Evolutionary conservation across 2,329 filamentous ascomycete species (phyloP).

Genomic region (Diaporthe sp.): DNA sequence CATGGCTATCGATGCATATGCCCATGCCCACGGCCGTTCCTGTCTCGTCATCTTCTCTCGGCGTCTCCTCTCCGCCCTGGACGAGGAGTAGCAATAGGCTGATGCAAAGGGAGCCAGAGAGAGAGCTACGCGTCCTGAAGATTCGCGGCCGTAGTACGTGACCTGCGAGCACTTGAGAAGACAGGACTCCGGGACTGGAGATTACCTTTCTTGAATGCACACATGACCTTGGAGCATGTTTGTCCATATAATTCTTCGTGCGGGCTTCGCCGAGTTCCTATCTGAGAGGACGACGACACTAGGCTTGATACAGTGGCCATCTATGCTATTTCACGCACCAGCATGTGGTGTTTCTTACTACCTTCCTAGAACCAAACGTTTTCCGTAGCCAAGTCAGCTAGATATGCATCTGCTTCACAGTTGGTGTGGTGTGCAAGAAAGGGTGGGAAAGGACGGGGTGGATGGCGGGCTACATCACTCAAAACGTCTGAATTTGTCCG

Average conservation of each 20-base stretch:
- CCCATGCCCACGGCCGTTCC: not conserved
- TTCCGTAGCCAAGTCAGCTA: constrained; percentile 19
- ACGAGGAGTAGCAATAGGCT: not conserved
- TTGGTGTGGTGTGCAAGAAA: not conserved
- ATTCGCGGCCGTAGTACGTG: not conserved
- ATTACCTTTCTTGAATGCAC: too few species aligned
- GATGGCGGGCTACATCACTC: not conserved
- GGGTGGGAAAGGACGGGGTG: not conserved
- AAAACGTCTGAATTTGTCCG: not conserved
- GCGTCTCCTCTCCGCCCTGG: not conserved
- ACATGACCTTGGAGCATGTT: not conserved
- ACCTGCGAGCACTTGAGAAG: too few species aligned
- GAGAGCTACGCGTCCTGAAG: not conserved
- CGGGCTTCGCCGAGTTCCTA: constrained; percentile 5
- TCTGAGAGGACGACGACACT: not conserved
- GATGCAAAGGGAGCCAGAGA: not conserved
- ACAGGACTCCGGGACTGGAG: not conserved
- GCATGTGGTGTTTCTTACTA: not conserved
- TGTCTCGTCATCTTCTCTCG: not conserved
- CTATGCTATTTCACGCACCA: not conserved
- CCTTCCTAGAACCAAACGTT: constrained; percentile 9
- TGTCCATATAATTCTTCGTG: not conserved
- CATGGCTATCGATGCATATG: not conserved
- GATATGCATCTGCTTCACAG: not conserved
- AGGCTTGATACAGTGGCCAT: not conserved